Evolutionary conservation across 495 filamentous ascomycete genomes (phyloP), one percentile per base, ranked within the genome.

Genomic region (Penicillium soppii): DNA sequence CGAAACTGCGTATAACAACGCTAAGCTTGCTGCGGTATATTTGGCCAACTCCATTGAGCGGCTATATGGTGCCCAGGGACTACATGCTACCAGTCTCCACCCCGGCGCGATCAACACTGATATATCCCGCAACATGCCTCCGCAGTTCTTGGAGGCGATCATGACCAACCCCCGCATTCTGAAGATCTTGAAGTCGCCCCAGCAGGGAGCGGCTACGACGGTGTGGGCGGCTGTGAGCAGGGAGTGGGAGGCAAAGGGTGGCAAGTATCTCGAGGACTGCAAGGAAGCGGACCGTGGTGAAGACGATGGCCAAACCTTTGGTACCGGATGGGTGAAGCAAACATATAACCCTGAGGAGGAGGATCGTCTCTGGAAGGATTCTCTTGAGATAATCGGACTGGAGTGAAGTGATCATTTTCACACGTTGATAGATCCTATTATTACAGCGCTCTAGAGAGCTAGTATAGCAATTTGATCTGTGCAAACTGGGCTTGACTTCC

Each of bases 11-110:
- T 74, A 76, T 30, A 52, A 47, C 6, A 59, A 72, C 22, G 58
- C 57, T 32, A 76, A 74, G 41, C 53, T 57, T 1, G 70, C 70
- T 1, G 65, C 59, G 33, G 59, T 74, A 17, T 71, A 69, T 44
- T 68, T 67, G 60, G 61, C 70, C 1, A 73, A 65, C 41, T 57
- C 72, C 36, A 67, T 79, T 16, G 68, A 73, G 22, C 71, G 68
- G 7, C 61, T 54, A 7, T 75, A 71, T 42, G 67, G 70, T 1
- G 21, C 48, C 7, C 53, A 57, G 35, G 73, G 72, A 2, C 56
- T 79, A 0, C 68, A 73, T 41, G 71, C 58, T 0, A 59, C 45
- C 2, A 68, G 65, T 42, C 38, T 76, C 2, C 67, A 75, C 39
- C 76, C 74, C 0, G 76, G 76, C 13, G 32, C 32, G n/a, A 35